Evolutionary conservation across 805 yeast species (phyloP), one percentile per base, ranked within the genome.

Genomic region (baker's yeast (Saccharomyces cerevisiae)): DNA sequence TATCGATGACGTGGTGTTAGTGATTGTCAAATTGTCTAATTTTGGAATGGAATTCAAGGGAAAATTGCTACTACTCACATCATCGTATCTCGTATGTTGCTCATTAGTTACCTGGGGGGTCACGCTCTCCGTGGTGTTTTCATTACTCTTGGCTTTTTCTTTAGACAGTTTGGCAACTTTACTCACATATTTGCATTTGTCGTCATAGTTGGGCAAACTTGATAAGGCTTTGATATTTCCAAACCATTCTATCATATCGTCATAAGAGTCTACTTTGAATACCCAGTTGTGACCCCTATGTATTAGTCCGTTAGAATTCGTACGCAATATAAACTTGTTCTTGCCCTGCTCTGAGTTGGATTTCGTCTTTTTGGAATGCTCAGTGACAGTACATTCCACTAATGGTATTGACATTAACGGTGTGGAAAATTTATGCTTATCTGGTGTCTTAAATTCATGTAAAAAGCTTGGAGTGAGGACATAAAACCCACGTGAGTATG

Each of bases 251-350:
- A 85, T 81, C 92, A 90, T 88, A 32, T 79, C 70, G 41, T 83
- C 86, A 62, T 86, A 87, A 50, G 86, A 80, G 64, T 87, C 94
- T 17, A 95, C 85, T 59, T 96, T 79, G 74, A 92, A 91, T 13
- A 91, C 94, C 89, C 94, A 89, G 63, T 89, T 90, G 72, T 91
- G 97, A 47, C 89, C 88, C 64, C 89, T 78, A 57, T 83, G 85
- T 58, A 89, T 77, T 56, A 86, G 72, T 13, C 94, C 94, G 57
- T 83, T 81, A 58, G 84, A 83, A 63, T 86, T 88, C n/a, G 90
- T 82, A 59, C 80, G 82, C 56, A 92, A 73, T 10, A 90, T 88
- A 70, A 92, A 94, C 72, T 90, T 90, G 67, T 83, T 83, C 50
- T 79, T 80, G n/a, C 77, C 73, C 17, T 36, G 43, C 24, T 36